phyloP scores from a whole-genome alignment of 1,139 yeast species.

The Diutina pseudorugosa region DNA sequence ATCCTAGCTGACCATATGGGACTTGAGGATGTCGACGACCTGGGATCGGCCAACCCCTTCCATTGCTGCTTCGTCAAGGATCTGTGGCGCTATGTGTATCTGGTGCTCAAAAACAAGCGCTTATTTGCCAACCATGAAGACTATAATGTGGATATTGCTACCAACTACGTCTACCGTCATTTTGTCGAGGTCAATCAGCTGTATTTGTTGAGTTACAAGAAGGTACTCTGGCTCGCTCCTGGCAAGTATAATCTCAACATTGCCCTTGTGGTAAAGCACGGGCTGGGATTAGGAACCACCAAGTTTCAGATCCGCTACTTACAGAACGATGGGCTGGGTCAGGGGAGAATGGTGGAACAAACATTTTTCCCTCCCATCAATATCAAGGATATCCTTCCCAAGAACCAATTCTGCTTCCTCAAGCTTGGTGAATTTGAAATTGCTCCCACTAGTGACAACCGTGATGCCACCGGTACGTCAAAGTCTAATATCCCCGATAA shows the following conservation, averaged over 20 bases:
- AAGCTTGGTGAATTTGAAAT: constrained; percentile 40
- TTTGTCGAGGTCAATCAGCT: constrained; percentile 37
- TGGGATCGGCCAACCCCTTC: neutral
- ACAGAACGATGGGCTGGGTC: constrained; percentile 8
- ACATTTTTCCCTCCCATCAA: constrained; percentile 46
- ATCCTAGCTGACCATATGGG: neutral
- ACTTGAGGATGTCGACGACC: neutral
- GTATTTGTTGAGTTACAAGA: constrained; percentile 36
- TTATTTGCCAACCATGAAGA: constrained; percentile 41
- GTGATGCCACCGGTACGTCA: neutral
- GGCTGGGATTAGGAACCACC: constrained; percentile 49
- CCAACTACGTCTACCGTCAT: constrained; percentile 31
- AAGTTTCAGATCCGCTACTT: constrained; percentile 33
- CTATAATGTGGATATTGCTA: constrained; percentile 39
- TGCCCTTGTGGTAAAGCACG: constrained; percentile 40
- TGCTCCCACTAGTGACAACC: constrained; percentile 3
- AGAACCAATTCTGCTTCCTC: constrained; percentile 36
- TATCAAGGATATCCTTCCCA: constrained; percentile 46
- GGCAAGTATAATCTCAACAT: constrained; percentile 41
- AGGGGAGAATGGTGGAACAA: constrained; percentile 15
- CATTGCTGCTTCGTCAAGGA: constrained; percentile 24
- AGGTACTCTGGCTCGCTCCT: constrained; percentile 34
- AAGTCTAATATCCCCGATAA: constrained; percentile 8
- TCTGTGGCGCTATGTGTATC: constrained; percentile 44
- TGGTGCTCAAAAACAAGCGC: constrained; percentile 37